These are phyloP conservation scores for Leptographium flavum DNA, from an alignment of 2,329 filamentous ascomycete species.

Conservation along the genomic window DNA sequence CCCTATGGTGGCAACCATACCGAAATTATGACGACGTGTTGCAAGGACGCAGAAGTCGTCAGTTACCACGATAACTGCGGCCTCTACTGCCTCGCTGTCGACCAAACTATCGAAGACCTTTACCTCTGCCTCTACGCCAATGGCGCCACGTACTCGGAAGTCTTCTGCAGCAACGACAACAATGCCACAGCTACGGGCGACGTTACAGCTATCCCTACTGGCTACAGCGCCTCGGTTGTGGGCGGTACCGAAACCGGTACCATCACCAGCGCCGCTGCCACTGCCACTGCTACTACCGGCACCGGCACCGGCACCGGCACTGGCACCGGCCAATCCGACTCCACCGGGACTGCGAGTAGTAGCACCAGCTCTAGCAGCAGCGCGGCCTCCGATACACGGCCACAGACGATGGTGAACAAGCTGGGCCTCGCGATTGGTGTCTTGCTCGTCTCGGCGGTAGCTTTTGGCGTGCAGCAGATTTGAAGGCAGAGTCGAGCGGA, in stretches of 20 bases:
- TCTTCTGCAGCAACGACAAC: constrained; percentile 1
- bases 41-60: not conserved
- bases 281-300: not conserved
- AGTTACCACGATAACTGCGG: constrained; percentile 4
- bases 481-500: not conserved
- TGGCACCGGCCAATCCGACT: not conserved
- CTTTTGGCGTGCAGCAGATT: constrained; percentile 1
- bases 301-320: not conserved
- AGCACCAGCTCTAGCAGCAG: not conserved
- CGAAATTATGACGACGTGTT: constrained; percentile 1
- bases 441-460: not conserved
- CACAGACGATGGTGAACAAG: not conserved
- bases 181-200: not conserved
- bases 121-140: not conserved
- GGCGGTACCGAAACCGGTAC: not conserved
- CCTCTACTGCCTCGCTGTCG: constrained; percentile 3
- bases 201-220: not conserved
- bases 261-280: not conserved
- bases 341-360: not conserved
- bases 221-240: not conserved
- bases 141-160: constrained; percentile 1
- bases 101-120: constrained; percentile 2
- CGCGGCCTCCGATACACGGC: not conserved
- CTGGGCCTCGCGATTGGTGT: not conserved
- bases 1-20: constrained; percentile 4